These are phyloP conservation scores for Cytospora mali DNA, from an alignment of 2,329 filamentous ascomycete genomes.

Conservation along the genomic window DNA sequence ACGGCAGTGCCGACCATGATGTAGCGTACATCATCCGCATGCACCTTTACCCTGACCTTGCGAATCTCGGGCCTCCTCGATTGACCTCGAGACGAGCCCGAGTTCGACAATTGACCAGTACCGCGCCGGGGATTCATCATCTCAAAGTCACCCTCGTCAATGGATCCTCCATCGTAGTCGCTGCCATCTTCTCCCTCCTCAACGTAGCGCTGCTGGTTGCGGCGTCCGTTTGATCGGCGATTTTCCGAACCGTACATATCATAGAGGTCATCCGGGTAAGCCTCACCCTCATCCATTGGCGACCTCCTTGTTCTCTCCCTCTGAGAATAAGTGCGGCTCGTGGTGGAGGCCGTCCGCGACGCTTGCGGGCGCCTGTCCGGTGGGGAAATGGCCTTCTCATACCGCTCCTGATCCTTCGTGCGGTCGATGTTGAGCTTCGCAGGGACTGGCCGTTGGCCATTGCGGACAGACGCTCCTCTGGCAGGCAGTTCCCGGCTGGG, in stretches of 20 bases:
- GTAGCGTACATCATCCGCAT: conserved; percentile 88
- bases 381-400: conserved; percentile 52
- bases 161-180: conserved; percentile 68
- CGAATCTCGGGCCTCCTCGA: conserved; percentile 68
- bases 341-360: conserved; percentile 49
- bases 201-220: conserved; percentile 63
- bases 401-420: conserved; percentile 54
- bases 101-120: conserved; percentile 44
- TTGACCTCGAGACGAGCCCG: conserved; percentile 53
- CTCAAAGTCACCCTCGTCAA: conserved; percentile 80
- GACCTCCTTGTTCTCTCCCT: conserved; percentile 41
- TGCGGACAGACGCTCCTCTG: conserved; percentile 63
- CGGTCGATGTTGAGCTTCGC: conserved; percentile 65
- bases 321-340: conserved; percentile 48
- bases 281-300: conserved; percentile 60
- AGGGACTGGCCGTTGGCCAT: conserved; percentile 62
- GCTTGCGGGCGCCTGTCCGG: conserved; percentile 40
- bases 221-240: conserved; percentile 42
- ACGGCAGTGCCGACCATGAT: conserved; percentile 78
- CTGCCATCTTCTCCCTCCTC: conserved; percentile 79
- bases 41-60: conserved; percentile 89
- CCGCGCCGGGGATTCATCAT: conserved; percentile 63
- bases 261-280: conserved; percentile 72
- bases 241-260: conserved; percentile 54
- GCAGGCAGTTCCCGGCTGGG: conserved; percentile 44